Percentiles rank a stretch among this genome's conserved stretches.
Evolutionary conservation across 169 alveolate genomes (phyloP).

Genomic region (Eimeria acervulina): DNA sequence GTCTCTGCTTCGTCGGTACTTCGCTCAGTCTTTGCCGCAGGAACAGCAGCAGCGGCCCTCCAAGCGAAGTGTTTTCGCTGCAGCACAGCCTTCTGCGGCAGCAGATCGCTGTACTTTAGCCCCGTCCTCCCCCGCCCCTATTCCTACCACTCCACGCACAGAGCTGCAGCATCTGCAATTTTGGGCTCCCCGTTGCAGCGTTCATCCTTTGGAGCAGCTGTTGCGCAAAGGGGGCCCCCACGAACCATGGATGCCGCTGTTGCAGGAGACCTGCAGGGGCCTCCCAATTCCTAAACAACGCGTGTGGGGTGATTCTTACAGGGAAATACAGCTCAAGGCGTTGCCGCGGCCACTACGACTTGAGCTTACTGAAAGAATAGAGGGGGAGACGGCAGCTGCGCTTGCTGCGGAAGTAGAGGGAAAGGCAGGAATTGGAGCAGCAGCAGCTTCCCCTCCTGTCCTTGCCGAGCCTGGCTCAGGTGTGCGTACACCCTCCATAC

Average conservation of each 20-base stretch:
- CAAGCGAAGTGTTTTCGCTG: background rate
- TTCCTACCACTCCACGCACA: background rate
- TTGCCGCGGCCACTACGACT: constrained; percentile 4
- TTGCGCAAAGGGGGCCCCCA: background rate
- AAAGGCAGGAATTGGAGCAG: background rate
- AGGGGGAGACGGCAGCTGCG: background rate
- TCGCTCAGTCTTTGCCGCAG: background rate
- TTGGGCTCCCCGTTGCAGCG: background rate
- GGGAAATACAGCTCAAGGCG: background rate
- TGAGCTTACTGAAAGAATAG: background rate
- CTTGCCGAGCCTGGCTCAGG: background rate
- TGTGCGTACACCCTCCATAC: background rate
- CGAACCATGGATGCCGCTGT: background rate
- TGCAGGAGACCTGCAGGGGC: constrained; percentile 52
- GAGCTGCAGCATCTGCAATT: background rate
- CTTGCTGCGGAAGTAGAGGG: background rate
- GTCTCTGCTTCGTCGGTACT: background rate
- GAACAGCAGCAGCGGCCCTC: no score
- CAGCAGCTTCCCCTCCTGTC: background rate
- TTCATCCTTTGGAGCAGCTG: constrained; percentile 36
- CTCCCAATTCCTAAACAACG: constrained; percentile 27
- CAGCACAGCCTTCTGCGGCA: background rate
- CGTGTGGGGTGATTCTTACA: constrained; percentile 37
- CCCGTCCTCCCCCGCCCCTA: background rate
- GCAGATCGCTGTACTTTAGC: background rate